Evolutionary conservation across 1,139 yeast genomes (phyloP), one percentile per base, ranked within the genome.

Genomic region (Taiozyma sp.): DNA sequence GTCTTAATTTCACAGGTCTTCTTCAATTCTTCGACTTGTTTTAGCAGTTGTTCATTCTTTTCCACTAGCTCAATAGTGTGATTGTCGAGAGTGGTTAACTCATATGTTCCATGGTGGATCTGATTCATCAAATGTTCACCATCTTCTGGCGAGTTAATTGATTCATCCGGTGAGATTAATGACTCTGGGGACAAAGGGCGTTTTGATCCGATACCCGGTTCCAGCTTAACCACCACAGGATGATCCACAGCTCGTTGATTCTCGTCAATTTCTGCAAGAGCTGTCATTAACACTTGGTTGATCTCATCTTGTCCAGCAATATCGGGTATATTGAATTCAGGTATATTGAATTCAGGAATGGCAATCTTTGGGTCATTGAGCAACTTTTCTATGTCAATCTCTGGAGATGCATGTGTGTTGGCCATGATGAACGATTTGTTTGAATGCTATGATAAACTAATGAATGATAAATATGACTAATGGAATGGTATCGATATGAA

Each of bases 1-100:
- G 66, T 61, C n/a, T 69, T 63, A 43, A 62, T 60, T 4, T 67
- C 61, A 48, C 66, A 66, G 26, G 67, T 57, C 42, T 62, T 66
- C 48, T 67, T 68, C 44, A 66, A 53, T 52, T 60, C 57, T 57
- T 68, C 62, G 55, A 62, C 46, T 59, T 59, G 57, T 8, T 30
- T 14, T 14, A 47, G 29, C n/a, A 53, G 42, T 7, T 30, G 30
- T 14, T 48, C 44, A 34, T 47, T 42, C 14, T 48, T 44, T 32
- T 51, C 24, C 28, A 41, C 22, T 10, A 50, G 21, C 24, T 50
- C 46, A 5, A 37, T 22, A 19, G 42, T 46, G 26, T 45, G 42
- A 16, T 30, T 21, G 13, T 22, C 45, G 10, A 16, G 9, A 16
- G 44, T 28, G 19, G 43, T 19, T 42, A 11, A 30, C 13, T 14